A percentile compares a stretch with the other conserved stretches of the same genome.
phyloP scores from a whole-genome alignment of 768 basidiomycete species.

The Chlorophyllum brunneum region DNA sequence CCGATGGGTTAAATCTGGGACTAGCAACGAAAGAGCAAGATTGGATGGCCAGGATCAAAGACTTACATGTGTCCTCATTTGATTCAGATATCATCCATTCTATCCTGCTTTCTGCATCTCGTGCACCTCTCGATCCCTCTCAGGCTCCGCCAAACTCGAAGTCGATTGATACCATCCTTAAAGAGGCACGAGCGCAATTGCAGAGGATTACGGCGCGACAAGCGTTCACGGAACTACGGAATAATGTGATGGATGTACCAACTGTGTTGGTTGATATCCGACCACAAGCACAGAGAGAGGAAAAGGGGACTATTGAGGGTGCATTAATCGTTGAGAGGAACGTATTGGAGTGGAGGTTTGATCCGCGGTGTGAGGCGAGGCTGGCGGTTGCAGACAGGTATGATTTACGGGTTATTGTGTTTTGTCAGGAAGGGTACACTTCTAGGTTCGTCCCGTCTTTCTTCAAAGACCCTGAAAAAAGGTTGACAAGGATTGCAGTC shows the following conservation, averaged over 20 bases:
- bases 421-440: constrained; percentile 72
- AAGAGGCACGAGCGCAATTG: constrained; percentile 55
- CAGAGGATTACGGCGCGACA: constrained; percentile 58
- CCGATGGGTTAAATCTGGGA: neutral
- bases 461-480: neutral
- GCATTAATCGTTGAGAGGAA: constrained; percentile 75
- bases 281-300: constrained; percentile 53
- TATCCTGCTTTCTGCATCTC: constrained; percentile 59
- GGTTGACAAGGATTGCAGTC: constrained; percentile 28
- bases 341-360: constrained; percentile 77
- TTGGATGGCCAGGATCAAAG: constrained; percentile 49
- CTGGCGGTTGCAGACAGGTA: constrained; percentile 70
- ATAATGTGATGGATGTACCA: constrained; percentile 49
- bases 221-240: constrained; percentile 58
- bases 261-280: constrained; percentile 79
- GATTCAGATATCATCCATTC: constrained; percentile 71
- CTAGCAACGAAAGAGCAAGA: constrained; percentile 13
- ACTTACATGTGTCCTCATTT: constrained; percentile 49
- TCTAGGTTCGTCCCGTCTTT: constrained; percentile 28
- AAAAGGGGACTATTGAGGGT: constrained; percentile 58
- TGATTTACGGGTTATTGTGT: constrained; percentile 69
- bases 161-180: constrained; percentile 54
- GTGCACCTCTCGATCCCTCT: constrained; percentile 56
- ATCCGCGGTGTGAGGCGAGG: constrained; percentile 58
- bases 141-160: constrained; percentile 62